A percentile compares a stretch with the other conserved stretches of the same genome.
These are phyloP conservation scores for Globisporangium radiosum DNA, from an alignment of 352 stramenopile genomes.

Conservation along the genomic window DNA sequence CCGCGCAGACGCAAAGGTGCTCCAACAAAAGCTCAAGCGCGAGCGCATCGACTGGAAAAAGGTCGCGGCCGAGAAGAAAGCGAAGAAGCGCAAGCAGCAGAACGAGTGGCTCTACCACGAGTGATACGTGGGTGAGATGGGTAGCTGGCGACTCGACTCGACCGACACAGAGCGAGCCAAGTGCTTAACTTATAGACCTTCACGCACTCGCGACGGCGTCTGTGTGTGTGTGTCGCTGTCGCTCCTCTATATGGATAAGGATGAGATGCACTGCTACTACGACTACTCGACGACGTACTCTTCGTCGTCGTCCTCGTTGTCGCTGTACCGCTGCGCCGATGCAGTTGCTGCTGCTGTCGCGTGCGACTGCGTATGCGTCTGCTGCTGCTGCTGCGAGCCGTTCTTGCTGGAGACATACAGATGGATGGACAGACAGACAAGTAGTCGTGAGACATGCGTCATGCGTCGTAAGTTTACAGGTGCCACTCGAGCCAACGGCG, in stretches of 20 bases:
- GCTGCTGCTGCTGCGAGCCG: conserved; percentile 11
- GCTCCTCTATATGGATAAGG: neutral
- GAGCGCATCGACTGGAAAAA: conserved; percentile 88
- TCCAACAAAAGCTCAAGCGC: conserved; percentile 79
- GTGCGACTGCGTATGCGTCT: conserved; percentile 3
- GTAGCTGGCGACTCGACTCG: too few species aligned
- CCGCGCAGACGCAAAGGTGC: conserved; percentile 60
- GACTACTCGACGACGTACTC: conserved; percentile 71
- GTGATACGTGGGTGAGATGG: conserved; percentile 15
- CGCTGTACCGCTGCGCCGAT: conserved; percentile 23
- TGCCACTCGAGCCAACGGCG: too few species aligned
- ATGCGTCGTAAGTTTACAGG: too few species aligned
- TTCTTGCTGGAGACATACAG: conserved; percentile 19
- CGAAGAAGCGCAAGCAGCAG: conserved; percentile 77
- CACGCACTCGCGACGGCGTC: neutral
- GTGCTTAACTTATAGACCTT: conserved; percentile 6
- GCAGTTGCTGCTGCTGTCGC: conserved; percentile 24
- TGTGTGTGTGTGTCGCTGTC: too few species aligned
- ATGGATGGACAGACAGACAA: neutral
- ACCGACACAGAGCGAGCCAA: neutral
- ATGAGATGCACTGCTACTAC: neutral
- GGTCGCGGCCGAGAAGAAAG: conserved; percentile 78
- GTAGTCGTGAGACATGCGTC: neutral
- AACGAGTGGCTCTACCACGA: conserved; percentile 85
- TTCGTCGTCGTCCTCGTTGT: conserved; percentile 53